Percentiles rank a stretch among this genome's conserved stretches.
Evolutionary conservation across 2,329 filamentous ascomycete species (phyloP).

Genomic region (Coleophoma cylindrospora): DNA sequence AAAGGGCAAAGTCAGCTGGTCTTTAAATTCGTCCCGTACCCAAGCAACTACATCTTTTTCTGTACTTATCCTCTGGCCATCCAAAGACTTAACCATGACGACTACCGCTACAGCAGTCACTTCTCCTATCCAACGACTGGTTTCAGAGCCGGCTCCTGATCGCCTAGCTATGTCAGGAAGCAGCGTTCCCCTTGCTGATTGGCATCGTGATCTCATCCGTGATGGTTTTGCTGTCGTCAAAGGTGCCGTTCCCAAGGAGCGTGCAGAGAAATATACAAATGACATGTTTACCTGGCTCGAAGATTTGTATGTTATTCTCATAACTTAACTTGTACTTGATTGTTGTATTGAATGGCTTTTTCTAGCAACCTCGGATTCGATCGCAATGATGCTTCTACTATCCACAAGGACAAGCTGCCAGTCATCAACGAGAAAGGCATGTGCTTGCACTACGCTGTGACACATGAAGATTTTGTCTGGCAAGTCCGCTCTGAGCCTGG

Average conservation of each 20-base stretch:
- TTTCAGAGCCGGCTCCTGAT: too few relatives aligned
- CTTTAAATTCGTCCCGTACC: too few relatives aligned
- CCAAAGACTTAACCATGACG: too few relatives aligned
- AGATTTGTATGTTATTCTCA: neutral
- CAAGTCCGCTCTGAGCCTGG: conserved; percentile 41
- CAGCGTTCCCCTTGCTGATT: too few relatives aligned
- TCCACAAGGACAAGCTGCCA: conserved; percentile 24
- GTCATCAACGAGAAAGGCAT: conserved; percentile 42
- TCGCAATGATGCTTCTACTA: neutral
- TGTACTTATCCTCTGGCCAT: too few relatives aligned
- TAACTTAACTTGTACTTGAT: too few relatives aligned
- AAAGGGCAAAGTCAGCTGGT: too few relatives aligned
- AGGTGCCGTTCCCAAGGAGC: neutral
- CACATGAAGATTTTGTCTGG: conserved; percentile 45
- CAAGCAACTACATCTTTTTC: too few relatives aligned
- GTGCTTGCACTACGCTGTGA: conserved; percentile 38
- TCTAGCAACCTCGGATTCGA: neutral
- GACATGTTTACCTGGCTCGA: neutral
- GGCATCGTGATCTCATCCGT: neutral
- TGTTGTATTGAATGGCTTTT: neutral
- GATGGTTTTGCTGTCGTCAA: neutral
- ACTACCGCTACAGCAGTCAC: too few relatives aligned
- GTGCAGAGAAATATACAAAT: neutral
- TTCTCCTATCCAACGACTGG: too few relatives aligned
- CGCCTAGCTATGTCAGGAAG: too few relatives aligned